Evolutionary conservation across 1,284 basidiomycete genomes (phyloP), one percentile per base, ranked within the genome.

Genomic region (Cutaneotrichosporon cutaneum): DNA sequence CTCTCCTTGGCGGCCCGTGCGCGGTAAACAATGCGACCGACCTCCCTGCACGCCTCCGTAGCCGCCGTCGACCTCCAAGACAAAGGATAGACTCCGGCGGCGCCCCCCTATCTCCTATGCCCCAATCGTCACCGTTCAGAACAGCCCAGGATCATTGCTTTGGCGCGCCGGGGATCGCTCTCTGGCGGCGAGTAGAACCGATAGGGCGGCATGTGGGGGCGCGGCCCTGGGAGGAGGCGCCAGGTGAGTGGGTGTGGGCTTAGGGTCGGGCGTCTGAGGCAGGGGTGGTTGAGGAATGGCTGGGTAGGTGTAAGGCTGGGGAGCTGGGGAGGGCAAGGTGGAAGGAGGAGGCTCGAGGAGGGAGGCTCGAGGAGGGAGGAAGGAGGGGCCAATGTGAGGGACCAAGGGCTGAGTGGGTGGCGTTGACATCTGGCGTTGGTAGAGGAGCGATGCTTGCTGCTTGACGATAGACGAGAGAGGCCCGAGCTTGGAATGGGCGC

Each of bases 401-500:
- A n/a, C n/a, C n/a, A n/a, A n/a, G n/a, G n/a, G n/a, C n/a, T n/a
- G n/a, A n/a, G n/a, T 27, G 26, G 26, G 47, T 50, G 26, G 47
- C 47, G 26, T 16, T 24, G 9, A 24, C 9, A 47, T n/a, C 21
- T 7, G 44, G 8, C 44, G 8, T 11, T n/a, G n/a, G n/a, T n/a
- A n/a, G n/a, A n/a, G n/a, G n/a, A n/a, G n/a, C n/a, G n/a, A n/a
- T n/a, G n/a, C n/a, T n/a, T n/a, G n/a, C n/a, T n/a, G n/a, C n/a
- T n/a, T n/a, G n/a, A n/a, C n/a, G n/a, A n/a, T n/a, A n/a, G n/a
- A n/a, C n/a, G 36, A 42, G 14, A 42, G 36, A 42, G 13, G 52
- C 39, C 52, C 21, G 13, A 54, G 52, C 52, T 24, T 27, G 52
- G 52, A 35, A 54, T 54, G 52, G 35, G 33, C 33, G 48, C 26